A percentile compares a stretch with the other conserved stretches of the same genome.
phyloP scores from a whole-genome alignment of 2,329 filamentous ascomycete species.

The Microdochium trichocladiopsis region DNA sequence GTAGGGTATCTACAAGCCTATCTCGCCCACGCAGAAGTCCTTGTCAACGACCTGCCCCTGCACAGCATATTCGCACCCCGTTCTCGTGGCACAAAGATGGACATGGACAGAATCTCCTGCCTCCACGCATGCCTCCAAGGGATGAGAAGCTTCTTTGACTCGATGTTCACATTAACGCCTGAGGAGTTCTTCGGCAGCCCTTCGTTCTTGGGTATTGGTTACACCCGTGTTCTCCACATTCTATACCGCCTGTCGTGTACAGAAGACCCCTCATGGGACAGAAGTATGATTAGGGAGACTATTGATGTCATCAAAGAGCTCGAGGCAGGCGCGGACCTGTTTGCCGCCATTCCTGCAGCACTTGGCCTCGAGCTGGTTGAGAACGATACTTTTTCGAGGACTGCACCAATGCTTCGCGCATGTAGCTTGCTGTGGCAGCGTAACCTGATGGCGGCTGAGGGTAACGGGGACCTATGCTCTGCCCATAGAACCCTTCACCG shows the following conservation, averaged over 20 bases:
- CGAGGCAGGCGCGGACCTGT: slow-evolving; percentile 10
- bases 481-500: neutral
- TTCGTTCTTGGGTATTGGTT: slow-evolving; percentile 15
- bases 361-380: neutral
- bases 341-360: slow-evolving; percentile 1
- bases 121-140: slow-evolving; percentile 13
- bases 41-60: slow-evolving; percentile 28
- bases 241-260: slow-evolving; percentile 18
- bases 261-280: slow-evolving; percentile 19
- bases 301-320: slow-evolving; percentile 13
- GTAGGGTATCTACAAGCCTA: slow-evolving; percentile 25
- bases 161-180: slow-evolving; percentile 12
- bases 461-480: neutral
- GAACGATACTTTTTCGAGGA: neutral
- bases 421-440: neutral
- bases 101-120: slow-evolving; percentile 12
- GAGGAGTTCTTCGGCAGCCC: slow-evolving; percentile 12
- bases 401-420: neutral
- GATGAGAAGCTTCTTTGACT: slow-evolving; percentile 13
- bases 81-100: neutral
- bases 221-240: slow-evolving; percentile 15
- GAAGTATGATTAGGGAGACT: slow-evolving; percentile 6
- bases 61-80: neutral
- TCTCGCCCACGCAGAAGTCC: slow-evolving; percentile 26
- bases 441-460: neutral